These are phyloP conservation scores for peach (Prunus persica) DNA, from an alignment of 306 rosid species.

Conservation along the genomic window DNA sequence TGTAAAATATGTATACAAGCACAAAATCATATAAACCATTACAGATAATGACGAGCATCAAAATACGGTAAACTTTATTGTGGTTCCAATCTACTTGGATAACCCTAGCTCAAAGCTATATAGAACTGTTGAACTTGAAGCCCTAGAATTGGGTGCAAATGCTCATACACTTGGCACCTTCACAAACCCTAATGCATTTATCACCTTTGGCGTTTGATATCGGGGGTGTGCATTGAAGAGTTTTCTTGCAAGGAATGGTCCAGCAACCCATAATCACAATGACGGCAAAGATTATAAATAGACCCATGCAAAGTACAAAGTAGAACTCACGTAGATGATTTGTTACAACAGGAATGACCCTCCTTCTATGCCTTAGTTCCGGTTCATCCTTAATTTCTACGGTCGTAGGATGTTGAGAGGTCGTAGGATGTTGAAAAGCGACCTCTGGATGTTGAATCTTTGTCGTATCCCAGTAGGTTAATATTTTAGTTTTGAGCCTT, in stretches of 20 bases:
- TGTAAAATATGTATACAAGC: too few species aligned
- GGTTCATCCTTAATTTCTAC: too few species aligned
- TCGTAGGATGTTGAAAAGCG: too few species aligned
- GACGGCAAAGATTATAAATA: background rate
- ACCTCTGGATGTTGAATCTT: background rate
- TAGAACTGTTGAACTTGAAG: background rate
- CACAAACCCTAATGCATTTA: background rate
- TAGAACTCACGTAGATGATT: background rate
- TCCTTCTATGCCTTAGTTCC: background rate
- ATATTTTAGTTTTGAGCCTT: background rate
- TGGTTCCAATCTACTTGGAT: too few species aligned
- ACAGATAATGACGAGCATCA: too few species aligned
- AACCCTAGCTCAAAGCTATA: too few species aligned
- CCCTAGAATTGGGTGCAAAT: background rate
- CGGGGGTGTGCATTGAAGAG: background rate
- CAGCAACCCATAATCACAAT: background rate
- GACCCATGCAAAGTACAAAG: background rate
- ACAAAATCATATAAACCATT: too few species aligned
- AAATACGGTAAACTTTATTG: too few species aligned
- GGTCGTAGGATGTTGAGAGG: too few species aligned
- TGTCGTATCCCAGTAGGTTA: background rate
- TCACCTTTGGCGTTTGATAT: background rate
- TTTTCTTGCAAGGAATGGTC: background rate
- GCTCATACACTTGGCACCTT: background rate
- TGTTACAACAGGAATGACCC: background rate